These are phyloP conservation scores for Pontederia crassipes DNA, from an alignment of 176 grass and related monocot species.

Conservation along the genomic window DNA sequence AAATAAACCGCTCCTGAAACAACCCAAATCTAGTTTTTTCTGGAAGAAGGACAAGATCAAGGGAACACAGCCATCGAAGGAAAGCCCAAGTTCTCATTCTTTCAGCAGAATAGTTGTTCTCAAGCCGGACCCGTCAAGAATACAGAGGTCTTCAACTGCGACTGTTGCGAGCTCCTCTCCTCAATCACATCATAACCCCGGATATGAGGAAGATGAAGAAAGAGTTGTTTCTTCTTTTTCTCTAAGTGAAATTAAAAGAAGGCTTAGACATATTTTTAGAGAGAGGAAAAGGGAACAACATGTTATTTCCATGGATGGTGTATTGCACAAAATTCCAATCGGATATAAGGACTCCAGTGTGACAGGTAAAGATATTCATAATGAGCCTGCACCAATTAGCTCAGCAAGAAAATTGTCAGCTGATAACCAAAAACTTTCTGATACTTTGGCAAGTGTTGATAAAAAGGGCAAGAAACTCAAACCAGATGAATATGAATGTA, in stretches of 20 bases:
- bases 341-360: conserved; percentile 33
- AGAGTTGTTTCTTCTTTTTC: conserved; percentile 23
- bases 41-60: conserved; percentile 44
- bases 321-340: conserved; percentile 28
- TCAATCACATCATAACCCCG: conserved; percentile 29
- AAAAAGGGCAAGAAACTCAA: conserved; percentile 15
- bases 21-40: conserved; percentile 44
- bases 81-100: conserved; percentile 32
- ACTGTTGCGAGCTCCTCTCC: conserved; percentile 30
- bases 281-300: conserved; percentile 26
- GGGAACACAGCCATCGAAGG: conserved; percentile 24
- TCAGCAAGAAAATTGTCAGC: conserved; percentile 32
- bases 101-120: conserved; percentile 78
- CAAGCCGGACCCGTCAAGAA: conserved; percentile 43
- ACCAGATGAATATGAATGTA: conserved; percentile 29
- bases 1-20: conserved; percentile 19
- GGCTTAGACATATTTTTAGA: conserved; percentile 9
- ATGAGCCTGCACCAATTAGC: conserved; percentile 11
- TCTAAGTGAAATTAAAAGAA: conserved; percentile 17
- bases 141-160: background rate
- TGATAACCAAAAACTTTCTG: conserved; percentile 20
- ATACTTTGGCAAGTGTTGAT: conserved; percentile 26
- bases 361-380: conserved; percentile 33
- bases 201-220: conserved; percentile 31
- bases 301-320: conserved; percentile 28